Evolutionary conservation across 306 rosid species (phyloP).

Genomic region (Prunus davidiana): DNA sequence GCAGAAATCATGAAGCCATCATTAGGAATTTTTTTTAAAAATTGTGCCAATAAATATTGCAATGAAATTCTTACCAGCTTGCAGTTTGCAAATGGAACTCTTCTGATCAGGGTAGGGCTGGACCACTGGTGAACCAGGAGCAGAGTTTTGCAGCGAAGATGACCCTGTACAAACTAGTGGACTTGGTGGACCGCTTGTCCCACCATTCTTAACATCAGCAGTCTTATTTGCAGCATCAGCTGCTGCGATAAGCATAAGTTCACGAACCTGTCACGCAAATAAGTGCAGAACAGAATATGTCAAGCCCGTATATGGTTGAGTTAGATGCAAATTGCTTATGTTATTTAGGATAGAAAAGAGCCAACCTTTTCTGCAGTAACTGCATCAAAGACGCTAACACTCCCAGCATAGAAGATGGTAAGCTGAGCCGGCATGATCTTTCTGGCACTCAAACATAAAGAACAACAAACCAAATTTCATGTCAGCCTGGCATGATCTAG

Average conservation of each 20-base stretch:
- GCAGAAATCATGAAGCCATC: background rate
- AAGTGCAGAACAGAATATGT: background rate
- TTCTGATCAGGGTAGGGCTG: conserved; percentile 50
- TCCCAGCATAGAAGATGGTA: conserved; percentile 57
- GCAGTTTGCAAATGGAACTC: conserved; percentile 56
- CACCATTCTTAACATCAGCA: conserved; percentile 40
- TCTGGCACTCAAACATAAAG: conserved; percentile 34
- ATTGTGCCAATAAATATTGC: background rate
- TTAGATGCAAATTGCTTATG: background rate
- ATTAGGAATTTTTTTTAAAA: background rate
- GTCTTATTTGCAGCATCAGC: conserved; percentile 39
- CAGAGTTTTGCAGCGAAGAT: conserved; percentile 41
- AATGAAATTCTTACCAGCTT: conserved; percentile 39
- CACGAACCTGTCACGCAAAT: conserved; percentile 40
- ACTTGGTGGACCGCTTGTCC: conserved; percentile 35
- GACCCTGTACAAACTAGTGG: conserved; percentile 33
- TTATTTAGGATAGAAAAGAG: background rate
- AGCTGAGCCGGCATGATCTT: conserved; percentile 33
- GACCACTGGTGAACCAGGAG: conserved; percentile 40
- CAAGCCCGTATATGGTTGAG: background rate
- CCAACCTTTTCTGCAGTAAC: conserved; percentile 60
- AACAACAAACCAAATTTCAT: background rate
- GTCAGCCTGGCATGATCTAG: conserved; percentile 5
- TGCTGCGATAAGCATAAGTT: conserved; percentile 51
- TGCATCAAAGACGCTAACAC: conserved; percentile 51